A percentile compares a stretch with the other conserved stretches of the same genome.
Evolutionary conservation across 1,284 basidiomycete species (phyloP).

Genomic region (Kwoniella shivajii): DNA sequence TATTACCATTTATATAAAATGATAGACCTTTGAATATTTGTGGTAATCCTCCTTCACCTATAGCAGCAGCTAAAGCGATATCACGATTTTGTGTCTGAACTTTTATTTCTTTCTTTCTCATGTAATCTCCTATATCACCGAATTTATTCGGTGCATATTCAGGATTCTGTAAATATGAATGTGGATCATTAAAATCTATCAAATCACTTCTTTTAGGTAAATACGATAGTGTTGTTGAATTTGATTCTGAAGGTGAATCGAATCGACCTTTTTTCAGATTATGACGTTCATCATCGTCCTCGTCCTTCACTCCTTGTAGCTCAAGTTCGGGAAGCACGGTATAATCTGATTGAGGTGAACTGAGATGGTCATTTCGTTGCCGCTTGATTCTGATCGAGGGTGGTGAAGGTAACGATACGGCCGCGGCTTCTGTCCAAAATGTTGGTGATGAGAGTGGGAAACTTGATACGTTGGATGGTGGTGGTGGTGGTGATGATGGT

Average conservation of each 20-base stretch:
- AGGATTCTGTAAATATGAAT: slow-evolving; percentile 42
- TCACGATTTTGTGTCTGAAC: slow-evolving; percentile 79
- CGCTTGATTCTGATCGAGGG: slow-evolving; percentile 3
- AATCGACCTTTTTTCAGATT: slow-evolving; percentile 8
- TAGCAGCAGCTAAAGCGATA: slow-evolving; percentile 54
- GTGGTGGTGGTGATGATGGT: slow-evolving; percentile 4
- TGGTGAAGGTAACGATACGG: slow-evolving; percentile 8
- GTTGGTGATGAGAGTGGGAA: slow-evolving; percentile 40
- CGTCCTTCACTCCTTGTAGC: too few relatives aligned
- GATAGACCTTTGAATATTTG: slow-evolving; percentile 70
- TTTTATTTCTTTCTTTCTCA: slow-evolving; percentile 86
- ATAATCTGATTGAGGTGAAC: slow-evolving; percentile 8
- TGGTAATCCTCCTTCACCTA: slow-evolving; percentile 46
- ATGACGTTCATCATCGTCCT: neutral
- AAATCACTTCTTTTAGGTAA: slow-evolving; percentile 34
- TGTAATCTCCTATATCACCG: slow-evolving; percentile 82
- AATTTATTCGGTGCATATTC: slow-evolving; percentile 79
- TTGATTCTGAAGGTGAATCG: slow-evolving; percentile 8
- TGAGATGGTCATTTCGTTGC: neutral
- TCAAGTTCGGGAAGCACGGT: neutral
- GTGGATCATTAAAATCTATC: slow-evolving; percentile 20
- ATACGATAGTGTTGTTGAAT: slow-evolving; percentile 30
- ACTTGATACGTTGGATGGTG: slow-evolving; percentile 20
- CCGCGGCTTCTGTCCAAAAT: slow-evolving; percentile 40
- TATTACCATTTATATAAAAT: slow-evolving; percentile 91